Evolutionary conservation across 345 rosid species (phyloP).

Genomic region (Eucalyptus tenuipes): DNA sequence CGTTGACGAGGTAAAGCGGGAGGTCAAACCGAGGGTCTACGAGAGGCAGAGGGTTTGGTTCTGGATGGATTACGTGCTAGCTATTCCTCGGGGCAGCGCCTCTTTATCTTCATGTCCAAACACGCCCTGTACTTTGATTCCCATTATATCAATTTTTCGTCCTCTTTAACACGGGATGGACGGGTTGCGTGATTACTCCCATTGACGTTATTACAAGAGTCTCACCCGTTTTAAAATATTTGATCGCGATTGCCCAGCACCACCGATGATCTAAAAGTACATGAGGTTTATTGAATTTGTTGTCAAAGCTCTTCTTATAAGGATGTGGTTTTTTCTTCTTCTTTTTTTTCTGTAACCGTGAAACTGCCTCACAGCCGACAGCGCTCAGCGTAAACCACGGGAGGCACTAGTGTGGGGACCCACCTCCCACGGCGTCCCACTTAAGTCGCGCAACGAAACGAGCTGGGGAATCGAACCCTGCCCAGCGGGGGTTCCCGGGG

Average conservation of each 20-base stretch:
- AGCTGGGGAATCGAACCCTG: no score
- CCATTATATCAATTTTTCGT: not conserved
- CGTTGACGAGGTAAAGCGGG: no score
- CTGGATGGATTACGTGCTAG: not conserved
- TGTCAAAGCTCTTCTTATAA: no score
- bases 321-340: no score
- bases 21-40: not conserved
- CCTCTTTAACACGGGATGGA: not conserved
- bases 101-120: not conserved
- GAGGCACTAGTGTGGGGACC: no score
- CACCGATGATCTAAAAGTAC: not conserved
- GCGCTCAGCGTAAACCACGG: no score
- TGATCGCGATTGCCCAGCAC: not conserved
- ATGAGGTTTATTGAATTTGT: not conserved
- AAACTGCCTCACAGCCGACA: no score
- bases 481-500: no score
- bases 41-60: not conserved
- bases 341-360: no score
- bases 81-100: not conserved
- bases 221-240: not conserved
- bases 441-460: no score
- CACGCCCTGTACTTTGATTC: not conserved
- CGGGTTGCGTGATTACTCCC: not conserved
- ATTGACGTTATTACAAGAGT: not conserved
- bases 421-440: no score